Conservation (phyloP, 257 asterid species). For the Mentha longifolia region DNA sequence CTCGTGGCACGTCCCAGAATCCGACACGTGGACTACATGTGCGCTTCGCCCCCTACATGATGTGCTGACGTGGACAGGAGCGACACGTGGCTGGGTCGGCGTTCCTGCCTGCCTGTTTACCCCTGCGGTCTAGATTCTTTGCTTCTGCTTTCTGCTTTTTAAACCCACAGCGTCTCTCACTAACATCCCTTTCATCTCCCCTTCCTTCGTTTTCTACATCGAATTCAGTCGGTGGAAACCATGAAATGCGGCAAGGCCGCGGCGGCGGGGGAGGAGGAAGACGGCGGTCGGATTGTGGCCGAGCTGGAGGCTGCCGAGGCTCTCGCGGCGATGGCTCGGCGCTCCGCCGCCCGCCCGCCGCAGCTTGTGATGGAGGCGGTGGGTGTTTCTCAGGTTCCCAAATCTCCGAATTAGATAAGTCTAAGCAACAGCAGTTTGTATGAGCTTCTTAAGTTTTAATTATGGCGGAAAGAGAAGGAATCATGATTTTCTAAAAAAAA, state of each 20-base stretch:
- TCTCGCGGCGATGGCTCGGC: slow-evolving; percentile 47
- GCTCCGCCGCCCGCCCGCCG: slow-evolving; percentile 12
- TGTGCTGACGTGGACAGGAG: slow-evolving; percentile 16
- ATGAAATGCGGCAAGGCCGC: slow-evolving; percentile 31
- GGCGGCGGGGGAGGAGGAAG: slow-evolving; percentile 21
- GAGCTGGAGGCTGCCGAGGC: slow-evolving; percentile 67
- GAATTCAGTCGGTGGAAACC: background rate
- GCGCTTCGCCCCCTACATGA: slow-evolving; percentile 6
- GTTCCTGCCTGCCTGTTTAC: background rate
- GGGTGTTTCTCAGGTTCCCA: slow-evolving; percentile 34
- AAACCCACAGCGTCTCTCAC: background rate
- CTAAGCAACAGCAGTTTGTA: background rate
- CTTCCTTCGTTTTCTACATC: background rate
- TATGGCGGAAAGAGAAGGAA: slow-evolving; percentile 7
- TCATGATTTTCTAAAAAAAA: background rate
- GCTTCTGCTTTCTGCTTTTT: background rate
- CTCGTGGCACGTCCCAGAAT: slow-evolving; percentile 12
- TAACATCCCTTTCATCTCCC: background rate
- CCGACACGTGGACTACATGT: slow-evolving; percentile 11
- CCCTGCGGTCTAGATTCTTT: background rate
- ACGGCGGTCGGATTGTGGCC: slow-evolving; percentile 24
- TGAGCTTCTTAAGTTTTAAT: background rate
- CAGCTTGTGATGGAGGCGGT: slow-evolving; percentile 11
- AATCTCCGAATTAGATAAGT: background rate
- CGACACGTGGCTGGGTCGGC: slow-evolving; percentile 34